phyloP scores from a whole-genome alignment of 805 yeast species.

The Candida pini region DNA sequence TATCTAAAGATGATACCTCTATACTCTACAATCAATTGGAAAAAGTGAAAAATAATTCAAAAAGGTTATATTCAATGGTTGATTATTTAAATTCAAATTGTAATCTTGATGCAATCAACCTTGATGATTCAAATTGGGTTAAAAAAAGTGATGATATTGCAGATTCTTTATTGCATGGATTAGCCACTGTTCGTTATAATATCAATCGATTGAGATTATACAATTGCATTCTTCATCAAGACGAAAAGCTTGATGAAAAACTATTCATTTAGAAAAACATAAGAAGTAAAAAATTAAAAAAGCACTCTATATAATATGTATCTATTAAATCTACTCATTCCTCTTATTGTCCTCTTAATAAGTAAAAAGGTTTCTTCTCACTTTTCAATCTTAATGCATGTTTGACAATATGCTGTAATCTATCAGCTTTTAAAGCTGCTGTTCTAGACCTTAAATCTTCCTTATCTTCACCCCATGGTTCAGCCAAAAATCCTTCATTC shows the following conservation, averaged over 20 bases:
- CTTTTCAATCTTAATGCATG: conserved; percentile 23
- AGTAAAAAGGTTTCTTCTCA: conserved; percentile 21
- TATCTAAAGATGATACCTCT: background rate
- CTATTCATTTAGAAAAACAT: background rate
- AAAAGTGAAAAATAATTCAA: conserved; percentile 11
- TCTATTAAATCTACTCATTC: background rate
- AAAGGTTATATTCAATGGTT: conserved; percentile 24
- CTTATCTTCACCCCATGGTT: conserved; percentile 25
- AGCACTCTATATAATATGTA: too few species aligned
- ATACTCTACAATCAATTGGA: conserved; percentile 1
- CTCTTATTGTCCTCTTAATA: conserved; percentile 15
- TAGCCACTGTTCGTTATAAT: conserved; percentile 44
- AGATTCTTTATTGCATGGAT: conserved; percentile 59
- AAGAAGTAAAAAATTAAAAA: background rate
- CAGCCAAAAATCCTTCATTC: conserved; percentile 28
- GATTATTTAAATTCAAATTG: conserved; percentile 17
- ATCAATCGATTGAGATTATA: conserved; percentile 18
- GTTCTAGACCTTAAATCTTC: conserved; percentile 20
- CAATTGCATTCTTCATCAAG: conserved; percentile 3
- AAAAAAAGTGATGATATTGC: conserved; percentile 60
- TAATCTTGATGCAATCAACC: conserved; percentile 2
- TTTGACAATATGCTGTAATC: conserved; percentile 23
- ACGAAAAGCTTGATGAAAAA: background rate
- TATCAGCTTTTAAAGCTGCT: conserved; percentile 22
- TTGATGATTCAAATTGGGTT: conserved; percentile 11